Percentiles rank a stretch among this genome's conserved stretches.
Evolutionary conservation across 805 yeast species (phyloP).

Genomic region (Candida oleophila): DNA sequence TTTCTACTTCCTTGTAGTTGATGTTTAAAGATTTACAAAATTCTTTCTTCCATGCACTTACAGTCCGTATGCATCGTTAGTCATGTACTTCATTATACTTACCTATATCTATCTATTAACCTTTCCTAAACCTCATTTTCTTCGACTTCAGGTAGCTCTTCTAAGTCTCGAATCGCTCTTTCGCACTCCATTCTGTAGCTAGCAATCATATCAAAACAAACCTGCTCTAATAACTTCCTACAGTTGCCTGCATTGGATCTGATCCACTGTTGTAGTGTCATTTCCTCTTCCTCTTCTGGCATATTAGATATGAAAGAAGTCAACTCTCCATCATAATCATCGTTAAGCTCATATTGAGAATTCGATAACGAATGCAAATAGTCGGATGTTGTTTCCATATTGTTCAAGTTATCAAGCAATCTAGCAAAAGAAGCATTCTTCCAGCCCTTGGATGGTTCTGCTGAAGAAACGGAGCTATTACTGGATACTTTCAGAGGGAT

Average conservation of each 20-base stretch:
- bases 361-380: slow-evolving; percentile 32
- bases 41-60: no score
- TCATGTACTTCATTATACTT: no score
- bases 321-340: slow-evolving; percentile 66
- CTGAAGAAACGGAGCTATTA: neutral
- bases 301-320: slow-evolving; percentile 63
- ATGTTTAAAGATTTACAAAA: no score
- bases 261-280: slow-evolving; percentile 75
- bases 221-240: slow-evolving; percentile 43
- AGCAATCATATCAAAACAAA: slow-evolving; percentile 46
- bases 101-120: no score
- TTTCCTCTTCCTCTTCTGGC: slow-evolving; percentile 66
- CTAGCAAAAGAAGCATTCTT: slow-evolving; percentile 9
- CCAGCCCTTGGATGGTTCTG: slow-evolving; percentile 8
- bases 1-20: no score
- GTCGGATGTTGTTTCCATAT: slow-evolving; percentile 35
- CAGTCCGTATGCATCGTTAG: no score
- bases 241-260: slow-evolving; percentile 54
- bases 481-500: neutral
- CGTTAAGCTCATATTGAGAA: slow-evolving; percentile 44
- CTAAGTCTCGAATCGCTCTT: slow-evolving; percentile 46
- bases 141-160: slow-evolving; percentile 28
- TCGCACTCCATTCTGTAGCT: slow-evolving; percentile 49
- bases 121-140: no score
- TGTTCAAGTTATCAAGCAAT: slow-evolving; percentile 16